These are phyloP conservation scores for Rutstroemia sp. DNA, from an alignment of 2,329 filamentous ascomycete genomes.

Conservation along the genomic window DNA sequence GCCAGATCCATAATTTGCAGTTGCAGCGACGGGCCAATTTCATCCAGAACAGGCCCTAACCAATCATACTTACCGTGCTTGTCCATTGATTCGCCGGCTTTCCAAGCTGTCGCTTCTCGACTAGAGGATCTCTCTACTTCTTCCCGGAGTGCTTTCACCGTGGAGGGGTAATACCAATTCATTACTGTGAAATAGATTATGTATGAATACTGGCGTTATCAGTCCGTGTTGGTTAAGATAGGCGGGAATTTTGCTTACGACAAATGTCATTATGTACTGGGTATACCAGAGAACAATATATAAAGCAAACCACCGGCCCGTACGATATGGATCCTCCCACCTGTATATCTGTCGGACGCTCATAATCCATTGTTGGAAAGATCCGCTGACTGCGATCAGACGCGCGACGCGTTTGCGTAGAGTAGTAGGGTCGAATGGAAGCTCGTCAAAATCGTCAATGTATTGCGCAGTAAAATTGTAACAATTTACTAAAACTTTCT, in stretches of 20 bases:
- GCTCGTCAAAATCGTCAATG: slow-evolving; percentile 24
- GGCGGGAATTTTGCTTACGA: slow-evolving; percentile 9
- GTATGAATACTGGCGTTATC: slow-evolving; percentile 13
- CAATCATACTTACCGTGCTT: slow-evolving; percentile 32
- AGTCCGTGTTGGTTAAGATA: slow-evolving; percentile 6
- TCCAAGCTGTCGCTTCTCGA: slow-evolving; percentile 25
- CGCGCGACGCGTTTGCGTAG: slow-evolving; percentile 29
- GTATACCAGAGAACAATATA: slow-evolving; percentile 19
- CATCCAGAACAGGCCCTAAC: slow-evolving; percentile 21
- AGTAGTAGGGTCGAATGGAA: slow-evolving; percentile 23
- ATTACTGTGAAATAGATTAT: slow-evolving; percentile 15
- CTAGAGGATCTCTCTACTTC: slow-evolving; percentile 29
- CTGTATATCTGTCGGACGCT: slow-evolving; percentile 30
- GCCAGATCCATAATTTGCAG: slow-evolving; percentile 31
- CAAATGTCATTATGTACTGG: slow-evolving; percentile 20
- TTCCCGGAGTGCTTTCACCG: slow-evolving; percentile 14
- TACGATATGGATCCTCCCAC: slow-evolving; percentile 30
- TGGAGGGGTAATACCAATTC: slow-evolving; percentile 17
- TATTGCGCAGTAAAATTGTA: slow-evolving; percentile 32
- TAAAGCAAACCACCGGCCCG: slow-evolving; percentile 24
- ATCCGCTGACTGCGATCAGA: slow-evolving; percentile 32
- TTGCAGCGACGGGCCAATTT: slow-evolving; percentile 30
- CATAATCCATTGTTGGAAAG: slow-evolving; percentile 31
- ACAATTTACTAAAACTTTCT: slow-evolving; percentile 28
- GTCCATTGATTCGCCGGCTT: slow-evolving; percentile 31